phyloP scores from a whole-genome alignment of 352 stramenopile genomes.

The Plasmopara muralis region DNA sequence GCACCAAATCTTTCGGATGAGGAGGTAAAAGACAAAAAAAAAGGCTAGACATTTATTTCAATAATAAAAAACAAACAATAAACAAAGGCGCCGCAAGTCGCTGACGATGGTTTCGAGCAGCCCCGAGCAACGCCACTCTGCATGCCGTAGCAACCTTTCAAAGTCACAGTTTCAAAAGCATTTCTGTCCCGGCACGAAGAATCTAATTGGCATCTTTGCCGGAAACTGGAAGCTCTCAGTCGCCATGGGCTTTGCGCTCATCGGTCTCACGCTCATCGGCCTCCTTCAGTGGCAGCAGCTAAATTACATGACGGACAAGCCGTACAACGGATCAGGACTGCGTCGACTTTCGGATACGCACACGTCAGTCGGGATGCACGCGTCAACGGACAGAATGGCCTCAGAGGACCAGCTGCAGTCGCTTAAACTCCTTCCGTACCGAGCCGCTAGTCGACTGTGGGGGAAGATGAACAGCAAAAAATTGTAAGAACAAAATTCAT shows the following conservation, averaged over 20 bases:
- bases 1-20: too few relatives aligned
- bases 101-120: not conserved
- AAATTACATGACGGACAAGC: conserved; percentile 54
- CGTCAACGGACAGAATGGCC: conserved; percentile 37
- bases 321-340: conserved; percentile 44
- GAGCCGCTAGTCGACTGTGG: conserved; percentile 68
- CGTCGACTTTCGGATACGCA: conserved; percentile 41
- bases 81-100: too few relatives aligned
- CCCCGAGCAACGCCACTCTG: not conserved
- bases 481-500: conserved; percentile 34
- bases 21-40: too few relatives aligned
- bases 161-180: conserved; percentile 4
- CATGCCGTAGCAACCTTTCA: not conserved
- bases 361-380: conserved; percentile 40
- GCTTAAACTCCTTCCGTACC: conserved; percentile 75
- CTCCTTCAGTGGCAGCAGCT: conserved; percentile 66
- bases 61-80: too few relatives aligned
- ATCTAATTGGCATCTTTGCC: conserved; percentile 14
- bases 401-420: conserved; percentile 65
- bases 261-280: conserved; percentile 67
- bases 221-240: conserved; percentile 64
- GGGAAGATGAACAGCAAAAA: conserved; percentile 72
- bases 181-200: not conserved
- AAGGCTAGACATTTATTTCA: too few relatives aligned
- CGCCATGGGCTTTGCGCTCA: conserved; percentile 55